A percentile compares a stretch with the other conserved stretches of the same genome.
phyloP scores from a whole-genome alignment of 805 yeast genomes.

The Wickerhamiella kurtzmanii region DNA sequence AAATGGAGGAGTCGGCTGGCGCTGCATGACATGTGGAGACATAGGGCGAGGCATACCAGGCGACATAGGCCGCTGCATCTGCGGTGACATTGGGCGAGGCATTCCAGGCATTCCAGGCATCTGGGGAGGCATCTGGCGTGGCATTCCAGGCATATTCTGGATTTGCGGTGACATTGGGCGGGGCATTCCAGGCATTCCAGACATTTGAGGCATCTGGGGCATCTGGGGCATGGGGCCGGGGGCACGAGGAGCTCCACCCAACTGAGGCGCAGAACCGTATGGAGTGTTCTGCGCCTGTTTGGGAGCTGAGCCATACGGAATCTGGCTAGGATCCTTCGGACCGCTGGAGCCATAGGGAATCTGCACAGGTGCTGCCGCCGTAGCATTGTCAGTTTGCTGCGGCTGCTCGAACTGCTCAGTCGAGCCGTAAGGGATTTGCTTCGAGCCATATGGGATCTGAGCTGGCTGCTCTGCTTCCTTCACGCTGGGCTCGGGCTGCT shows the following conservation, averaged over 20 bases:
- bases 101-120: conserved; percentile 1
- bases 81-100: background rate
- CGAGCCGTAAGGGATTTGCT: background rate
- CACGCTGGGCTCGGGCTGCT: no score
- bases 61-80: background rate
- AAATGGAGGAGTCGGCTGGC: background rate
- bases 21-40: background rate
- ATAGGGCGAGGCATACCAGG: background rate
- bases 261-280: background rate
- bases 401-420: no score
- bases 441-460: background rate
- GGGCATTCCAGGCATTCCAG: conserved; percentile 1
- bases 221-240: background rate
- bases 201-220: conserved; percentile 1
- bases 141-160: background rate
- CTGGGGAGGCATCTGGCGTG: conserved; percentile 2
- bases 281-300: background rate
- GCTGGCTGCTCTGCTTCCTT: background rate
- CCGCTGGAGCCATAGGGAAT: background rate
- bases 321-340: background rate
- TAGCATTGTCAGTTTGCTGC: no score
- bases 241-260: background rate
- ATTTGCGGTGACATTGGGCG: background rate
- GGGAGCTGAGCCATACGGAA: background rate
- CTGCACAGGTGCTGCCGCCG: background rate